These are phyloP conservation scores for Fragaria ananassa DNA, from an alignment of 306 rosid species.

Conservation along the genomic window DNA sequence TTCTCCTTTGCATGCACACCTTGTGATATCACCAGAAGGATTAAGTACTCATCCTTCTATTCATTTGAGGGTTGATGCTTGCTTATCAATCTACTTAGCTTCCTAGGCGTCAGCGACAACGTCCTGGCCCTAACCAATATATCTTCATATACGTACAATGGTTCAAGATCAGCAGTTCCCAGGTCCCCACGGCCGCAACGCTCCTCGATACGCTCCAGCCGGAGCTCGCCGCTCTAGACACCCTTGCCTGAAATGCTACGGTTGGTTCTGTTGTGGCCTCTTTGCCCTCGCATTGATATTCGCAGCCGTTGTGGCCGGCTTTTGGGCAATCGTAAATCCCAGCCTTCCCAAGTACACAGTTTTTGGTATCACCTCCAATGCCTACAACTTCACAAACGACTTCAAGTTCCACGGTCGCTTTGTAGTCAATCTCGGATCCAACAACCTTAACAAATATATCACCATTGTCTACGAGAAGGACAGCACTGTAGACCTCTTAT, in stretches of 20 bases:
- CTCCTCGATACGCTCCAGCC: constrained; percentile 8
- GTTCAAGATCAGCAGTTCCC: neutral
- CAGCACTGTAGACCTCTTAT: constrained; percentile 12
- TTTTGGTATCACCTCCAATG: constrained; percentile 16
- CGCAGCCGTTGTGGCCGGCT: neutral
- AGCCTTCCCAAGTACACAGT: constrained; percentile 35
- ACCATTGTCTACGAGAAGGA: constrained; percentile 32
- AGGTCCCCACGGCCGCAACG: neutral
- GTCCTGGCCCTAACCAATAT: neutral
- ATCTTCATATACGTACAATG: neutral
- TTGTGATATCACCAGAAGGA: neutral
- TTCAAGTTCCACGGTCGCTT: constrained; percentile 30
- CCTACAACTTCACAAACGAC: constrained; percentile 23
- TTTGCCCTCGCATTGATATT: constrained; percentile 18
- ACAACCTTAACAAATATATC: constrained; percentile 41
- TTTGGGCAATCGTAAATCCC: constrained; percentile 29
- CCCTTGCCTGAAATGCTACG: neutral
- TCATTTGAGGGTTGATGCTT: neutral
- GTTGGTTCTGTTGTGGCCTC: constrained; percentile 32
- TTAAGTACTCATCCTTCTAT: neutral
- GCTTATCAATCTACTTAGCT: neutral
- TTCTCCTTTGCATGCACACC: neutral
- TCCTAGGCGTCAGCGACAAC: neutral
- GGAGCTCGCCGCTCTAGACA: neutral
- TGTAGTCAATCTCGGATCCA: constrained; percentile 28